These are phyloP conservation scores for Leccinum longicurvipes DNA, from an alignment of 768 basidiomycete genomes.

Conservation along the genomic window DNA sequence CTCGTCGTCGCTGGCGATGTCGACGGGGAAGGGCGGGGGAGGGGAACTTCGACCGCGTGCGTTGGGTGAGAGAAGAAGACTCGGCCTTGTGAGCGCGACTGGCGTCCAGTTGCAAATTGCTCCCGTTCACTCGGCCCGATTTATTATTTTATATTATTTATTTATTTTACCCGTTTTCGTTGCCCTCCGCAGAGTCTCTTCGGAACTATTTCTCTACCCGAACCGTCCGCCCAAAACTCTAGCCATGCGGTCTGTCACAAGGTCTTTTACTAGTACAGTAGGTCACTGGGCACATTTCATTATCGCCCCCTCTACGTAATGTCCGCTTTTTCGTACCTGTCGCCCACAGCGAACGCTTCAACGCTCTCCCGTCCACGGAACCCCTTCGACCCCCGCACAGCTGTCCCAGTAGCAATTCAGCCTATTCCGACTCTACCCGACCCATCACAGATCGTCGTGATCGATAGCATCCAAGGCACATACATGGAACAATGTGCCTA, in stretches of 20 bases:
- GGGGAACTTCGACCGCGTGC: constrained; percentile 3
- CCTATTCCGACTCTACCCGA: constrained; percentile 9
- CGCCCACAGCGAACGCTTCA: too few species aligned
- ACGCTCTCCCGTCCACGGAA: not conserved
- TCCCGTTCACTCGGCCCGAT: constrained; percentile 24
- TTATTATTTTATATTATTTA: not conserved
- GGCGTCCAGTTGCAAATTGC: constrained; percentile 20
- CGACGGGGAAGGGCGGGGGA: not conserved
- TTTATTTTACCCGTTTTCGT: not conserved
- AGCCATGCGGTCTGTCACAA: constrained; percentile 14
- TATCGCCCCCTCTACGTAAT: too few species aligned
- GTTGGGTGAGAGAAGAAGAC: constrained; percentile 23
- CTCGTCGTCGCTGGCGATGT: too few species aligned
- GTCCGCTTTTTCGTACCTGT: not conserved
- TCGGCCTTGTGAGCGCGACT: constrained; percentile 18
- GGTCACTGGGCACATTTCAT: not conserved
- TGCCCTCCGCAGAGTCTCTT: too few species aligned
- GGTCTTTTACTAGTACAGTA: not conserved
- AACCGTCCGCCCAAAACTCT: not conserved
- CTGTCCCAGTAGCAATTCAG: not conserved
- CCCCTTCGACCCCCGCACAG: not conserved
- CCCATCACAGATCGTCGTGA: constrained; percentile 11
- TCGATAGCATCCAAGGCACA: constrained; percentile 13
- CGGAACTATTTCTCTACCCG: constrained; percentile 9
- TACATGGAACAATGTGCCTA: constrained; percentile 1